Percentiles rank a stretch among this genome's conserved stretches.
phyloP scores from a whole-genome alignment of 2,329 filamentous ascomycete genomes.

The Arthrinium phaeospermum region DNA sequence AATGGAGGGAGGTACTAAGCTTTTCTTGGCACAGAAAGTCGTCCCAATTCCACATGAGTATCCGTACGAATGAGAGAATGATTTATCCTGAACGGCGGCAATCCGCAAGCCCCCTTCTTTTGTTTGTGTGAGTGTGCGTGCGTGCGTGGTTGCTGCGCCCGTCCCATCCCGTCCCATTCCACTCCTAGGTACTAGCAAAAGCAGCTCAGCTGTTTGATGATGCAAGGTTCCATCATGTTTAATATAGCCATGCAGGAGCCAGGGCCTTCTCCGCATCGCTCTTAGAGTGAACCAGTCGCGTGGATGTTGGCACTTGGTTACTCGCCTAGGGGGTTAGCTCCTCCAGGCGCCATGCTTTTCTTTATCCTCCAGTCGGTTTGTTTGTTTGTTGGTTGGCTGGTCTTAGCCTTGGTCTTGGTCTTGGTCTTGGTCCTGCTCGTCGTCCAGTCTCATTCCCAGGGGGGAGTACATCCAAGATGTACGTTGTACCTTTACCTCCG shows the following conservation, averaged over 20 bases:
- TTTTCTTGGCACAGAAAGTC: background rate
- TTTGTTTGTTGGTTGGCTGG: background rate
- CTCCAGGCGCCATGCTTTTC: background rate
- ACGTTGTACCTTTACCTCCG: background rate
- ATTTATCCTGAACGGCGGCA: background rate
- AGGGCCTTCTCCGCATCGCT: conserved; percentile 3
- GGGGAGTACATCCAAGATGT: background rate
- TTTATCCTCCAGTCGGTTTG: background rate
- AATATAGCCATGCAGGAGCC: conserved; percentile 13
- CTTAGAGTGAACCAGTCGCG: conserved; percentile 2
- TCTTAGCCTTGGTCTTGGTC: background rate
- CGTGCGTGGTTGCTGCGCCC: background rate
- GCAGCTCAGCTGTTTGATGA: conserved; percentile 1
- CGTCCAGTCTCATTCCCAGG: background rate
- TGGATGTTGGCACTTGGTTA: background rate
- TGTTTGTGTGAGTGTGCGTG: background rate
- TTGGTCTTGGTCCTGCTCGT: background rate
- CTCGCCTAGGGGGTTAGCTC: background rate
- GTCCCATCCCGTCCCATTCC: background rate
- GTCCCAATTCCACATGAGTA: background rate
- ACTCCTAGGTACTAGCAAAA: too few relatives aligned
- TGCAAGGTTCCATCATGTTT: conserved; percentile 14
- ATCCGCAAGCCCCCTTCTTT: background rate
- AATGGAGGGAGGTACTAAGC: background rate
- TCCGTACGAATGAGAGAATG: background rate